Percentiles rank a stretch among this genome's conserved stretches.
Conservation (phyloP, 2,329 filamentous ascomycete species). For the Diaporthe destruens region DNA sequence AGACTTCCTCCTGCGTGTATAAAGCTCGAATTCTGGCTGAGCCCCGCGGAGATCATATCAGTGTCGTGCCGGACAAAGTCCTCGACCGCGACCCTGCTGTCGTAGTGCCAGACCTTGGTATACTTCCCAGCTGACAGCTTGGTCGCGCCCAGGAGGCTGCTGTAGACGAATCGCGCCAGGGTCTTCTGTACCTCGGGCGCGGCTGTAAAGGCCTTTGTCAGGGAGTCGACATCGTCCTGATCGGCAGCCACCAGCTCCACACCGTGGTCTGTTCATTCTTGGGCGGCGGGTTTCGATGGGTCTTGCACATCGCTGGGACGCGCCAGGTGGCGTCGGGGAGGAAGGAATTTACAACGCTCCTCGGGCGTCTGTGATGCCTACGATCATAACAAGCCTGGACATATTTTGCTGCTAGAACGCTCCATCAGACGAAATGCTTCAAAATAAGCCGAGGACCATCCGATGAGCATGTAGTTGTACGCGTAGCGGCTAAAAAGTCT, state of each 20-base stretch:
- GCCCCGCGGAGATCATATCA: neutral
- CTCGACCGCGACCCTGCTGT: conserved; percentile 9
- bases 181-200: neutral
- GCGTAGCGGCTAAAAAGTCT: no score
- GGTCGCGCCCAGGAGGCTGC: neutral
- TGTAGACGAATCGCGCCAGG: conserved; percentile 18
- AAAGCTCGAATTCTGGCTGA: conserved; percentile 7
- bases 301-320: conserved; percentile 48
- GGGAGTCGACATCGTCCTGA: conserved; percentile 1
- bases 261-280: conserved; percentile 39
- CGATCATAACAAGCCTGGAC: neutral
- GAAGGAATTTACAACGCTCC: neutral
- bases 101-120: conserved; percentile 4
- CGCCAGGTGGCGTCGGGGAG: conserved; percentile 42
- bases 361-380: neutral
- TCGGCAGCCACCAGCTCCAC: conserved; percentile 16
- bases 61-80: neutral
- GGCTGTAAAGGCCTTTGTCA: conserved; percentile 3
- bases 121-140: neutral
- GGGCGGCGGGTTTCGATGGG: conserved; percentile 41
- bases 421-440: no score
- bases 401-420: neutral
- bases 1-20: neutral
- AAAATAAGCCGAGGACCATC: no score
- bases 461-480: no score